Evolutionary conservation across 2,329 filamentous ascomycete genomes (phyloP).

Genomic region (Elsinoe batatas): DNA sequence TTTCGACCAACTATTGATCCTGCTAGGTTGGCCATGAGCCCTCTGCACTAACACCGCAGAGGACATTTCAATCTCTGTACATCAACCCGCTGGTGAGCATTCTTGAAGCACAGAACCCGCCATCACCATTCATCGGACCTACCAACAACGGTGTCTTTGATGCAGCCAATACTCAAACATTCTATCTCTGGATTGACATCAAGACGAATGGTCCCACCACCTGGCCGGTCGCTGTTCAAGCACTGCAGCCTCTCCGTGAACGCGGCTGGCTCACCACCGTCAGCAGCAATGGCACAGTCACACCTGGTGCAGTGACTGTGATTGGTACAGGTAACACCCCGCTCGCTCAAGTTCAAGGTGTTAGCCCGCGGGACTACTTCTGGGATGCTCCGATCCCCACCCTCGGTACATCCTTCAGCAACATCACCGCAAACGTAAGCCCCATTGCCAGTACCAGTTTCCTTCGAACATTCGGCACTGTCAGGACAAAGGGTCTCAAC

Average conservation of each 20-base stretch:
- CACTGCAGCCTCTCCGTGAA: conserved; percentile 47
- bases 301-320: conserved; percentile 45
- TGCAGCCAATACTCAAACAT: conserved; percentile 44
- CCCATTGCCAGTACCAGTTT: conserved; percentile 49
- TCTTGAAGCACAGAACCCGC: conserved; percentile 47
- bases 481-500: conserved; percentile 31
- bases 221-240: conserved; percentile 46
- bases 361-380: conserved; percentile 46
- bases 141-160: conserved; percentile 54
- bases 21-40: conserved; percentile 46
- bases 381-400: conserved; percentile 47
- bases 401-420: conserved; percentile 32
- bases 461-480: conserved; percentile 31
- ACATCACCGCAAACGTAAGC: conserved; percentile 40
- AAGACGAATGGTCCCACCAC: conserved; percentile 50
- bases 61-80: conserved; percentile 50
- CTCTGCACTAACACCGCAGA: conserved; percentile 40
- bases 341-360: conserved; percentile 37
- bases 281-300: conserved; percentile 36
- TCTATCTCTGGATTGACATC: conserved; percentile 51
- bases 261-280: conserved; percentile 45
- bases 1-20: not conserved
- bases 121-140: conserved; percentile 38
- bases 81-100: conserved; percentile 50
- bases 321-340: conserved; percentile 52